Evolutionary conservation across 176 grass and related monocot genomes (phyloP).

Genomic region (Zoysia pacifica): DNA sequence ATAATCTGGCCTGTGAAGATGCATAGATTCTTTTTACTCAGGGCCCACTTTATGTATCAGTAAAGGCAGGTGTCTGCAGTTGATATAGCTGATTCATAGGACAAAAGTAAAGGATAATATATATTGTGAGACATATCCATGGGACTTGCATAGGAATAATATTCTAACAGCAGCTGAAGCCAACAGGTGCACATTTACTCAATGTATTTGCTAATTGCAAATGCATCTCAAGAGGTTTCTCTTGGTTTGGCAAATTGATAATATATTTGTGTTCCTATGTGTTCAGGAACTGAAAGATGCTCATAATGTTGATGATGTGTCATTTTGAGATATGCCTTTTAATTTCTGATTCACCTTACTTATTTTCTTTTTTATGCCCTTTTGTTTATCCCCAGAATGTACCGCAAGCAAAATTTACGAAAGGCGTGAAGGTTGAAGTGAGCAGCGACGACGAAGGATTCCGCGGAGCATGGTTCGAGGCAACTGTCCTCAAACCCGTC

Average conservation of each 20-base stretch:
- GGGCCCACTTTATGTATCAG: not conserved
- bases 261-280: not conserved
- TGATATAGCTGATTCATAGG: not conserved
- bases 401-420: conserved; percentile 34
- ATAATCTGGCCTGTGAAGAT: not conserved
- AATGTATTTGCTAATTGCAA: not conserved
- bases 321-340: not conserved
- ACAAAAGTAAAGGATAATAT: not conserved
- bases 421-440: conserved; percentile 61
- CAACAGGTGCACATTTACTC: not conserved
- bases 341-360: not conserved
- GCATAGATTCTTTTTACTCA: conserved; percentile 7
- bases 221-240: not conserved
- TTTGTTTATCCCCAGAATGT: conserved; percentile 43
- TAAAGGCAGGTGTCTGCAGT: not conserved
- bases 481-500: conserved; percentile 50
- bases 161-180: not conserved
- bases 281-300: conserved; percentile 3
- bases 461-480: conserved; percentile 66
- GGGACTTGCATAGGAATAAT: not conserved
- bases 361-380: not conserved
- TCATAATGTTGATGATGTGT: not conserved
- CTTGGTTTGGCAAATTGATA: not conserved
- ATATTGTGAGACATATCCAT: conserved; percentile 4
- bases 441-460: conserved; percentile 80